These are phyloP conservation scores for Exsudoporus floridanus DNA, from an alignment of 1,284 basidiomycete species.

Conservation along the genomic window DNA sequence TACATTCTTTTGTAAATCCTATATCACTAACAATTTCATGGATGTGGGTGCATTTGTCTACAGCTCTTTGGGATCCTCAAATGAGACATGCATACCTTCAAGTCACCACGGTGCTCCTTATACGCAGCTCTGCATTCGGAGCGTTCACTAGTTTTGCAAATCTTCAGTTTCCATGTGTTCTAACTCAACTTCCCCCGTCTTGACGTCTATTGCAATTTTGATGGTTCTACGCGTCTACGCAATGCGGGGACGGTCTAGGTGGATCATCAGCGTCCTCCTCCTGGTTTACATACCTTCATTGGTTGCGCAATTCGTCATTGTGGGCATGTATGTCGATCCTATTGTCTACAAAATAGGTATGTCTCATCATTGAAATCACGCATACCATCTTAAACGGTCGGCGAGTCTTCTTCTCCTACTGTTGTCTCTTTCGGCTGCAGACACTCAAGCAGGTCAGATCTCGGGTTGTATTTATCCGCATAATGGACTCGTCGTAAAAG, in stretches of 20 bases:
- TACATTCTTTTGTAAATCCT: not conserved
- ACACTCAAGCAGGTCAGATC: not conserved
- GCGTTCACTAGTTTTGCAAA: not conserved
- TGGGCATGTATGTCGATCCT: not conserved
- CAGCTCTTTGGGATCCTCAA: not conserved
- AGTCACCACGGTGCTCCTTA: not conserved
- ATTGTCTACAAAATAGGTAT: not conserved
- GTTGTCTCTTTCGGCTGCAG: not conserved
- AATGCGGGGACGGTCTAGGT: not conserved
- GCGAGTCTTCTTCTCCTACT: not conserved
- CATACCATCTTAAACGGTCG: not conserved
- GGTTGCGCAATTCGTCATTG: not conserved
- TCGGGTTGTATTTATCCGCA: not conserved
- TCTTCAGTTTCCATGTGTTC: not conserved
- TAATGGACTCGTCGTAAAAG: not conserved
- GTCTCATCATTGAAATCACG: not conserved
- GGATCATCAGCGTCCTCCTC: not conserved
- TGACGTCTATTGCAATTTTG: not conserved
- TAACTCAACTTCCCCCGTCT: not conserved
- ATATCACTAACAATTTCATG: not conserved
- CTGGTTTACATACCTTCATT: not conserved
- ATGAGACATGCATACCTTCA: not conserved
- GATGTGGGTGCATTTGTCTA: not conserved
- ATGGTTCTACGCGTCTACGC: slow-evolving; percentile 1
- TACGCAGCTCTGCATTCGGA: not conserved